Percentiles rank a stretch among this genome's conserved stretches.
phyloP scores from a whole-genome alignment of 257 asterid species.

The Solanum gracilifrons region DNA sequence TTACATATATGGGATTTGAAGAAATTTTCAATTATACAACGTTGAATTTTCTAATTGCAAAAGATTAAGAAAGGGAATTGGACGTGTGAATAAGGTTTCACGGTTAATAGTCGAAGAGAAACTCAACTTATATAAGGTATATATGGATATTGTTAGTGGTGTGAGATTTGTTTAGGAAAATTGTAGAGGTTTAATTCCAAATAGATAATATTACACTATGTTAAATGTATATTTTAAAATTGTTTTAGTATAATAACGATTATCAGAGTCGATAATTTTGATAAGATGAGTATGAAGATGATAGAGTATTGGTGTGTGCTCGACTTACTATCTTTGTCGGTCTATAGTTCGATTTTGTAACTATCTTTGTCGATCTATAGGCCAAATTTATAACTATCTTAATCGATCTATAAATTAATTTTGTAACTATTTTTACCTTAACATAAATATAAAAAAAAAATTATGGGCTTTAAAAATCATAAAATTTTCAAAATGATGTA shows the following conservation, averaged over 20 bases:
- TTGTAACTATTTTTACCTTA: no score
- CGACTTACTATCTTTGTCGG: not conserved
- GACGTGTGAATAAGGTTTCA: not conserved
- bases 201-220: not conserved
- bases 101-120: not conserved
- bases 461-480: not conserved
- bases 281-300: not conserved
- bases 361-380: not conserved
- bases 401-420: no score
- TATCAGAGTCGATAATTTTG: not conserved
- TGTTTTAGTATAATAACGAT: not conserved
- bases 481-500: not conserved
- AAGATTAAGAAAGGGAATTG: not conserved
- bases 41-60: not conserved
- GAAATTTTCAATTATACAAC: not conserved
- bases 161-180: not conserved
- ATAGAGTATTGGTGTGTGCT: rapidly evolving
- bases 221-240: not conserved
- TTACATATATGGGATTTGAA: not conserved
- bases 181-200: rapidly evolving
- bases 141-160: not conserved
- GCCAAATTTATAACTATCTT: rapidly evolving
- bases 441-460: not conserved
- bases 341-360: rapidly evolving
- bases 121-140: not conserved